Conservation (phyloP, 768 basidiomycete genomes). For the Psilocybe subaeruginosa region DNA sequence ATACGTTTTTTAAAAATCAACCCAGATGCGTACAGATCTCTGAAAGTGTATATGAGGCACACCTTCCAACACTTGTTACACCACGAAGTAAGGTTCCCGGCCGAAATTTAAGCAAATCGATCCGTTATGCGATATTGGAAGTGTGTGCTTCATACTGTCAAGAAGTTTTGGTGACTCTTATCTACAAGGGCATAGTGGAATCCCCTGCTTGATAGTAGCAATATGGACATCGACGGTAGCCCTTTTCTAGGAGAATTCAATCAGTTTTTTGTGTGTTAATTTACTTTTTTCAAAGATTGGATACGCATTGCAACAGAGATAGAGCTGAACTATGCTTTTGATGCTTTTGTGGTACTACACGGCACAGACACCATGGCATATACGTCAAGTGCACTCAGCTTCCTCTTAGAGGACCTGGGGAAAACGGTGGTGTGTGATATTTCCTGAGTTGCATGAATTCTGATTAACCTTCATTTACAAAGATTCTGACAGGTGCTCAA, state of each 20-base stretch:
- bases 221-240: conserved; percentile 80
- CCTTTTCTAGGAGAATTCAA: conserved; percentile 4
- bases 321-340: conserved; percentile 90
- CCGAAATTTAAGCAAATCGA: conserved; percentile 65
- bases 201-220: conserved; percentile 86
- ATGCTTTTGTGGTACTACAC: conserved; percentile 90
- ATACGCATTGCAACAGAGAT: conserved; percentile 90
- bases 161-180: conserved; percentile 11
- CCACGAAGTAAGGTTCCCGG: conserved; percentile 69
- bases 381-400: conserved; percentile 86
- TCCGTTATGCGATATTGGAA: conserved; percentile 86
- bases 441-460: neutral
- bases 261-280: neutral
- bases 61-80: conserved; percentile 77
- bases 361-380: conserved; percentile 94
- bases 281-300: conserved; percentile 62
- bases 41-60: conserved; percentile 71
- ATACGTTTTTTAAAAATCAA: conserved; percentile 25
- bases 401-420: conserved; percentile 90
- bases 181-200: conserved; percentile 62
- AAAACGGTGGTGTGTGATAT: conserved; percentile 73
- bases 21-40: conserved; percentile 52
- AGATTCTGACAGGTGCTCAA: conserved; percentile 94
- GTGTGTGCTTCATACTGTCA: conserved; percentile 37
- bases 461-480: neutral